Base-by-base conservation (phyloP, 2,329 filamentous ascomycete genomes). In the Paraphoma chrysanthemicola region DNA sequence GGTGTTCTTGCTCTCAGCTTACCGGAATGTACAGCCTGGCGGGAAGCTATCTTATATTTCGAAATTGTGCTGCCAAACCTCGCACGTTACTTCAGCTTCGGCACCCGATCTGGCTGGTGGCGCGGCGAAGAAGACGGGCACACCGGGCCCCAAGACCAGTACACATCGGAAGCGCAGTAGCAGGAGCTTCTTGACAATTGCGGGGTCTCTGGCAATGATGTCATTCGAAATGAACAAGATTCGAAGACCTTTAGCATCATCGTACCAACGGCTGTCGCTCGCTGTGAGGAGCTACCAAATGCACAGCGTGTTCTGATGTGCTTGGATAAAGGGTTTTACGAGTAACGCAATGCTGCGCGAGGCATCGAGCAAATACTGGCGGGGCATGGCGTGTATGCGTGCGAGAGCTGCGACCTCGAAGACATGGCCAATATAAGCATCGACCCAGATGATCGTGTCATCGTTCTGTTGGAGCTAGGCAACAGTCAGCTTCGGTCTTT, bases 121-220 rank as follows among this genome's bases (percentile, higher is more conserved):
- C 36, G 6, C 1, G 31, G 30, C n/a, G 16, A 11, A 16, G 45
- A 38, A 4, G 30, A 48, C n/a, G 2, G n/a, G 2, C 33, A 16
- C 11, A n/a, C n/a, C 3, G 17, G 66, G 63, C 4, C 76, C 76
- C 0, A 63, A 51, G 16, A 48, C 75, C 2, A 68, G 23, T 23
- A 23, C 23, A 23, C 23, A 23, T 23, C 68, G 2, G 55, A 64
- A 7, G 49, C 55, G 1, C 49, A 67, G 36, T 80, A 79, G 78
- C 59, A 75, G 46, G 48, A 46, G 1, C 33, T 74, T 6, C 64
- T 80, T 36, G 52, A 53, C 7, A 54, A 68, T 1, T 63, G 63
- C 14, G 76, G 76, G 5, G 78, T 77, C 44, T 54, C 54, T 0
- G 69, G 70, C 1, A 42, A 63, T 10, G 70, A 77, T 18, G 12